phyloP scores from a whole-genome alignment of 805 yeast species.

The Starmerella bacillaris region DNA sequence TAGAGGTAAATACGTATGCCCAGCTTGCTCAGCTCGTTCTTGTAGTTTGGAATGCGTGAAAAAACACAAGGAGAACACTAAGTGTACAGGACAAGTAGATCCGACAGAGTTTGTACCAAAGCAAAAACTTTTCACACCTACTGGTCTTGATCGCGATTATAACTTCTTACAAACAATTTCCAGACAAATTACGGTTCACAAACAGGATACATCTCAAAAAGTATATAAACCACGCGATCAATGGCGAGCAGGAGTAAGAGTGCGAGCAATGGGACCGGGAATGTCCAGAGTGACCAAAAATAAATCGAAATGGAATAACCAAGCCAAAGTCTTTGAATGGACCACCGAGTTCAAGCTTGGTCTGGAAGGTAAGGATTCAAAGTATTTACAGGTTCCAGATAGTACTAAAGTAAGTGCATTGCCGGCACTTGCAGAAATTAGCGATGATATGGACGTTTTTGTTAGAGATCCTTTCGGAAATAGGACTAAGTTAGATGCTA shows the following conservation, averaged over 20 bases:
- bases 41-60: constrained; percentile 60
- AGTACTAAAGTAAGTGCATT: constrained; percentile 6
- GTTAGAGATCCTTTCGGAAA: constrained; percentile 14
- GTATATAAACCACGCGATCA: constrained; percentile 23
- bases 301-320: constrained; percentile 53
- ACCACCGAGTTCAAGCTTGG: constrained; percentile 40
- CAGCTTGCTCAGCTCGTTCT: constrained; percentile 48
- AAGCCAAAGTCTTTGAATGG: constrained; percentile 49
- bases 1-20: constrained; percentile 54
- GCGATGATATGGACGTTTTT: constrained; percentile 6
- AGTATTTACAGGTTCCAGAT: constrained; percentile 13
- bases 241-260: constrained; percentile 46
- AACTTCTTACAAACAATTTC: constrained; percentile 47
- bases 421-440: neutral
- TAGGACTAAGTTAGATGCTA: constrained; percentile 8
- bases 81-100: constrained; percentile 53
- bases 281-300: constrained; percentile 52
- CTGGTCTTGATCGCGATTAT: constrained; percentile 59
- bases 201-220: constrained; percentile 26
- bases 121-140: constrained; percentile 28
- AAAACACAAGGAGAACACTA: constrained; percentile 41
- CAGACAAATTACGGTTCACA: constrained; percentile 41
- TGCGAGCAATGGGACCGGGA: constrained; percentile 47
- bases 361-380: constrained; percentile 1
- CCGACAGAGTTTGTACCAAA: constrained; percentile 39